phyloP scores from a whole-genome alignment of 2,329 filamentous ascomycete genomes.

The Thyridium curvatum region DNA sequence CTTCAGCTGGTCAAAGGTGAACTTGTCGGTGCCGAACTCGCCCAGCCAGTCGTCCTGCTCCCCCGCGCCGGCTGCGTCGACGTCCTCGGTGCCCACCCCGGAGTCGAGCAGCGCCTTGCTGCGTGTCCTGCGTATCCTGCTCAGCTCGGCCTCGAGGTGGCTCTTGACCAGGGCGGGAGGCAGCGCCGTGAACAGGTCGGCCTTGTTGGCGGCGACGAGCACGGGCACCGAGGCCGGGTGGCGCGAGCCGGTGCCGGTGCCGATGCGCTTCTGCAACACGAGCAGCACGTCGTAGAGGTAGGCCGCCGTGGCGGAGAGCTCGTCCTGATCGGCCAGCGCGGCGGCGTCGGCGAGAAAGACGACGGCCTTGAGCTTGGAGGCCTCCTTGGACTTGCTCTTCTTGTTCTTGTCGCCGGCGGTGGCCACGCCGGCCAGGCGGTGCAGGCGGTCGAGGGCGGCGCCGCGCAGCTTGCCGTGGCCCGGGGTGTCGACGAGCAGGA shows the following conservation, averaged over 20 bases:
- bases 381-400: conserved; percentile 17
- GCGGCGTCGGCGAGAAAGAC: conserved; percentile 88
- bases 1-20: conserved; percentile 75
- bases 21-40: conserved; percentile 69
- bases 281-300: conserved; percentile 91
- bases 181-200: conserved; percentile 89
- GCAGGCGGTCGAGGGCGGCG: conserved; percentile 51
- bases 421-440: conserved; percentile 7
- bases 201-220: conserved; percentile 87
- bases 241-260: conserved; percentile 33
- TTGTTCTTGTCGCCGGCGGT: conserved; percentile 12
- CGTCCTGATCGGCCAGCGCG: conserved; percentile 51
- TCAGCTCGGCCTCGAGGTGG: conserved; percentile 74
- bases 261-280: conserved; percentile 62
- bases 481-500: conserved; percentile 80
- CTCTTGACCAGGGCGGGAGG: conserved; percentile 70
- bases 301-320: conserved; percentile 65
- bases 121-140: conserved; percentile 67
- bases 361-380: conserved; percentile 58
- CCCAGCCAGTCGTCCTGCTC: conserved; percentile 84
- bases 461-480: conserved; percentile 91
- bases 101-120: conserved; percentile 80
- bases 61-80: conserved; percentile 53
- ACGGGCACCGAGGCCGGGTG: conserved; percentile 60
- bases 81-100: conserved; percentile 60